Percentiles rank a stretch among this genome's conserved stretches.
Evolutionary conservation across 2,329 filamentous ascomycete species (phyloP).

Genomic region (Ciborinia camelliae): DNA sequence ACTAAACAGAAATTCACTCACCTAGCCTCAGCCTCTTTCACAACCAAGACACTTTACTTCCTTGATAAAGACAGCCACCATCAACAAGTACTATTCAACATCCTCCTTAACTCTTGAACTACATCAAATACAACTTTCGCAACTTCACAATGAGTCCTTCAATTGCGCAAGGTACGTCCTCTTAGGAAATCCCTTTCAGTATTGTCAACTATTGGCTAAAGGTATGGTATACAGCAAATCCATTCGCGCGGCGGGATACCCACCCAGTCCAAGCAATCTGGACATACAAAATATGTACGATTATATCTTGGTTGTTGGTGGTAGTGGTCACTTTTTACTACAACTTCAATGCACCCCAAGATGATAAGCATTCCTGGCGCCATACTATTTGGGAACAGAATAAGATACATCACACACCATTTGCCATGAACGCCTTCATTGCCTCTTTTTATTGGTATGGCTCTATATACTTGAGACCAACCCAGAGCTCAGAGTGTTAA

Average conservation of each 20-base stretch:
- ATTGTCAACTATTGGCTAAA: not conserved
- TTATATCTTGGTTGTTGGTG: slow-evolving; percentile 70
- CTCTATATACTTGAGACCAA: not conserved
- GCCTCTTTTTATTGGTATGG: slow-evolving; percentile 72
- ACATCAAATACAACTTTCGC: not conserved
- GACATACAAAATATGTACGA: slow-evolving; percentile 72
- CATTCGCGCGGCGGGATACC: slow-evolving; percentile 68
- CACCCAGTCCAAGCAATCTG: slow-evolving; percentile 60
- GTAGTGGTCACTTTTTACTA: slow-evolving; percentile 74
- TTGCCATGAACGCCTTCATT: slow-evolving; percentile 66
- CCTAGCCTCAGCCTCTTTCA: not conserved
- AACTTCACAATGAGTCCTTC: slow-evolving; percentile 7
- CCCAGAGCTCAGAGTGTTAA: not conserved
- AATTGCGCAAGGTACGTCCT: slow-evolving; percentile 14
- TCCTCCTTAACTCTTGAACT: not conserved
- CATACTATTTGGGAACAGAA: slow-evolving; percentile 73
- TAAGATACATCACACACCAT: slow-evolving; percentile 62
- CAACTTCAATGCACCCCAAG: slow-evolving; percentile 57
- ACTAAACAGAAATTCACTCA: not conserved
- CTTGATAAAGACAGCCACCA: not conserved
- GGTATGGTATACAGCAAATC: slow-evolving; percentile 56
- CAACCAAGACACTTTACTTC: not conserved
- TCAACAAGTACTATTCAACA: not conserved
- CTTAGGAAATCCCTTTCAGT: not conserved
- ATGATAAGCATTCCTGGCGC: slow-evolving; percentile 55